phyloP scores from a whole-genome alignment of 2,329 filamentous ascomycete genomes.

The Fusarium sp. region DNA sequence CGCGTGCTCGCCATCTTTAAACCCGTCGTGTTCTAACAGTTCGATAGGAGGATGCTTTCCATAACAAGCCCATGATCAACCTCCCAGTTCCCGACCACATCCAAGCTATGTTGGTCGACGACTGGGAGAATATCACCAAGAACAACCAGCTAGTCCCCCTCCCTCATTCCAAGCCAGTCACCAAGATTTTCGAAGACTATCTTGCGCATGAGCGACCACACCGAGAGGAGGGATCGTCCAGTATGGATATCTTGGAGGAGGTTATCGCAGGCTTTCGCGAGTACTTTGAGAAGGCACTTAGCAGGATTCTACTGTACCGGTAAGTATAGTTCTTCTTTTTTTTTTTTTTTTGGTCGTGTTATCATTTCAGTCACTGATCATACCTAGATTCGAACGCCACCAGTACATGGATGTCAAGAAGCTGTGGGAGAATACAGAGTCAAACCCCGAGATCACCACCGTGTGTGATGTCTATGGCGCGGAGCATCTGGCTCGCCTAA shows the following conservation, averaged over 20 bases:
- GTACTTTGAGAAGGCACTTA: slow-evolving; percentile 92
- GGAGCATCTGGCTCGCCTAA: slow-evolving; percentile 87
- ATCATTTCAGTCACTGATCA: slow-evolving; percentile 34
- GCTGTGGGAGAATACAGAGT: slow-evolving; percentile 69
- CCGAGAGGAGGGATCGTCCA: slow-evolving; percentile 71
- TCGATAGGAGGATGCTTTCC: slow-evolving; percentile 84
- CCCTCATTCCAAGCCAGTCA: slow-evolving; percentile 79
- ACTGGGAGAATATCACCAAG: slow-evolving; percentile 99
- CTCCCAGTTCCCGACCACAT: slow-evolving; percentile 87
- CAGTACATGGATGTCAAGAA: slow-evolving; percentile 85
- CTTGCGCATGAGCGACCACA: slow-evolving; percentile 73
- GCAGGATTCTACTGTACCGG: slow-evolving; percentile 87
- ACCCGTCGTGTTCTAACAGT: slow-evolving; percentile 28
- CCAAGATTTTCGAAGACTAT: slow-evolving; percentile 83
- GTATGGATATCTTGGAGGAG: slow-evolving; percentile 88
- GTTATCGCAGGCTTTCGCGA: slow-evolving; percentile 85
- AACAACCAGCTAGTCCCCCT: slow-evolving; percentile 89
- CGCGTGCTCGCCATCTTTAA: neutral
- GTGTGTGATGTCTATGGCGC: slow-evolving; percentile 88
- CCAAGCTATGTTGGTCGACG: slow-evolving; percentile 92
- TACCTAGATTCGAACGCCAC: slow-evolving; percentile 81
- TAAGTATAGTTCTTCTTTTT: slow-evolving; percentile 46
- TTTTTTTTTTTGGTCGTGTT: too few species aligned
- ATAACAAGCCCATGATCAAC: slow-evolving; percentile 83
- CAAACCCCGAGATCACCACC: slow-evolving; percentile 73